phyloP scores from a whole-genome alignment of 2,329 filamentous ascomycete species.

The Blumeria graminis region DNA sequence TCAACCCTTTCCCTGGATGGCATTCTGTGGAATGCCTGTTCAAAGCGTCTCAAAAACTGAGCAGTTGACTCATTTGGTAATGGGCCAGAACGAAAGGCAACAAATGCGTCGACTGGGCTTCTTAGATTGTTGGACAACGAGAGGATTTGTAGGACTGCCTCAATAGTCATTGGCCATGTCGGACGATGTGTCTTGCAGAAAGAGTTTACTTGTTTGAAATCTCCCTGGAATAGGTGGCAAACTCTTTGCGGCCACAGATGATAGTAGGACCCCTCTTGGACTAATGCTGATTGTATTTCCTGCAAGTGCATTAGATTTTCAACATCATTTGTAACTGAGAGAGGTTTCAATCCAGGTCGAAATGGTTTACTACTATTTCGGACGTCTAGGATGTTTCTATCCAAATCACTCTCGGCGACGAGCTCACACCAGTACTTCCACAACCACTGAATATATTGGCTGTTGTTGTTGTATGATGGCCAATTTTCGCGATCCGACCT shows the following conservation, averaged over 20 bases:
- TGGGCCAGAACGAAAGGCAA: background rate
- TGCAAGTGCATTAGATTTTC: too few species aligned
- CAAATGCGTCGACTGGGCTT: background rate
- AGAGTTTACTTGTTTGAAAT: too few species aligned
- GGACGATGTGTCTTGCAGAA: background rate
- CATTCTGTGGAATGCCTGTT: conserved; percentile 1
- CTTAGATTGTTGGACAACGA: background rate
- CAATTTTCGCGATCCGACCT: background rate
- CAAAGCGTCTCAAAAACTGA: background rate
- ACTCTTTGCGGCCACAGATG: too few species aligned
- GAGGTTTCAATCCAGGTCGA: background rate
- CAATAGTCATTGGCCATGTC: background rate
- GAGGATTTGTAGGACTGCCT: background rate
- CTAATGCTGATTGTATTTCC: too few species aligned
- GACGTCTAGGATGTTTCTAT: background rate
- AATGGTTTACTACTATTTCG: background rate
- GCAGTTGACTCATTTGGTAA: background rate
- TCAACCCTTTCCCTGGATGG: background rate
- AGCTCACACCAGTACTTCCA: background rate
- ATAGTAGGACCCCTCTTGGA: too few species aligned
- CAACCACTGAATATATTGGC: background rate
- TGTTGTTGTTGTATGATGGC: background rate
- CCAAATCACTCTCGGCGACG: too few species aligned
- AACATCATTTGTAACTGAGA: background rate
- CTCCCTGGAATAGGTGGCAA: too few species aligned